A percentile compares a stretch with the other conserved stretches of the same genome.
Conservation (phyloP, 176 grass and related monocot genomes). For the Oryza glumipatula region DNA sequence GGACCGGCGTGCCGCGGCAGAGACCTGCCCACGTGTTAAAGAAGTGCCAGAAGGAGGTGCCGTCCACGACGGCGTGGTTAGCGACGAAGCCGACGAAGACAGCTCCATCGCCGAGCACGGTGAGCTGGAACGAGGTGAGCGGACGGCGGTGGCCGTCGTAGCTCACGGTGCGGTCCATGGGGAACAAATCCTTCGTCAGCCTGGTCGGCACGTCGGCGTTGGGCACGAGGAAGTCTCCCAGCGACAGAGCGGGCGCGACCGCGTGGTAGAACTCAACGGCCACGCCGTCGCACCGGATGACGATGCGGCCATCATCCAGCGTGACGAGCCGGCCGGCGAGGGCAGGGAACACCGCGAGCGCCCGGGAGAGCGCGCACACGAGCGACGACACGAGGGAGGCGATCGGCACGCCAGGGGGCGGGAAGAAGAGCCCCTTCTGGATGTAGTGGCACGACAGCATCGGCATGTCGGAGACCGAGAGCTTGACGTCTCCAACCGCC, state of each 20-base stretch:
- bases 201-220: slow-evolving; percentile 62
- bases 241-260: slow-evolving; percentile 50
- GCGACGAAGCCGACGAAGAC: slow-evolving; percentile 76
- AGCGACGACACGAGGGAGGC: slow-evolving; percentile 50
- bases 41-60: slow-evolving; percentile 96
- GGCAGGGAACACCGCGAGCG: slow-evolving; percentile 57
- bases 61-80: slow-evolving; percentile 81
- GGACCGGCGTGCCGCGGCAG: slow-evolving; percentile 59
- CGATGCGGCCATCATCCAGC: slow-evolving; percentile 55
- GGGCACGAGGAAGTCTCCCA: slow-evolving; percentile 52
- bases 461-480: slow-evolving; percentile 91
- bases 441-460: slow-evolving; percentile 99
- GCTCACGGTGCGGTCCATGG: slow-evolving; percentile 74
- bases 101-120: slow-evolving; percentile 75
- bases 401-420: slow-evolving; percentile 41
- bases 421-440: slow-evolving; percentile 90
- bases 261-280: slow-evolving; percentile 72
- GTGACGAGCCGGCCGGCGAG: slow-evolving; percentile 77
- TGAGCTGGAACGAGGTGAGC: slow-evolving; percentile 76
- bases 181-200: slow-evolving; percentile 65
- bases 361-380: slow-evolving; percentile 52
- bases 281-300: slow-evolving; percentile 58
- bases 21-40: slow-evolving; percentile 88
- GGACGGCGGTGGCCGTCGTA: slow-evolving; percentile 70
- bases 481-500: slow-evolving; percentile 55